Base-by-base conservation (phyloP, 345 rosid genomes). In the Anacardium occidentale region DNA sequence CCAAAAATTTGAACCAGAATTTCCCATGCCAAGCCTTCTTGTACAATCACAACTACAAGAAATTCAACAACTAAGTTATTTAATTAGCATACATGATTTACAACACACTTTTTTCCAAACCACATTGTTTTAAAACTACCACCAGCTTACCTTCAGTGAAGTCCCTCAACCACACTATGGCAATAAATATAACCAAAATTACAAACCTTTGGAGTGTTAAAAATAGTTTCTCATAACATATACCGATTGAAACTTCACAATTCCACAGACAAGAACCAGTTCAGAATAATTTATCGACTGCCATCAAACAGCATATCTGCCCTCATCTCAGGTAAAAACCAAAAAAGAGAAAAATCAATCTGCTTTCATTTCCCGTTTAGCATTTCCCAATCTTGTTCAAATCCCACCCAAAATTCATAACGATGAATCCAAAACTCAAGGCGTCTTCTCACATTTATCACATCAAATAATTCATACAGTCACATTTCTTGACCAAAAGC, bases 81-180 rank as follows among this genome's bases (percentile, higher is more conserved):
- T 37, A 7, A 37, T 37, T 37, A 37, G 5, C 42, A 5, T 37
- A 37, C 42, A 37, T 37, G 42, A 37, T 37, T 6, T 37, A 8
- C 8, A 37, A 37, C 42, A 37, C 42, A 0, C 7, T 7, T 61
- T 26, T 58, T 57, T 66, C 29, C 53, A 40, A 69, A 69, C 34
- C 51, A 40, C 1, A 7, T 26, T 47, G 24, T 66, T 29, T 24
- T 7, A 66, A 25, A 25, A 57, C 58, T 22, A 22, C 13, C 14
- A 69, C 58, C 58, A 59, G 48, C 66, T 24, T 47, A 70, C 57
- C n/a, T 57, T 45, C 42, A 44, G 10, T n/a, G 22, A 24, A 69
- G 25, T 26, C 17, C 44, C 54, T 48, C 60, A 25, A 2, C 1
- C 10, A 2, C 14, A 37, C 51, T 34, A 56, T 14, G 17, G 12